Conservation (phyloP, 257 asterid species). For the Leptodermis oblonga region DNA sequence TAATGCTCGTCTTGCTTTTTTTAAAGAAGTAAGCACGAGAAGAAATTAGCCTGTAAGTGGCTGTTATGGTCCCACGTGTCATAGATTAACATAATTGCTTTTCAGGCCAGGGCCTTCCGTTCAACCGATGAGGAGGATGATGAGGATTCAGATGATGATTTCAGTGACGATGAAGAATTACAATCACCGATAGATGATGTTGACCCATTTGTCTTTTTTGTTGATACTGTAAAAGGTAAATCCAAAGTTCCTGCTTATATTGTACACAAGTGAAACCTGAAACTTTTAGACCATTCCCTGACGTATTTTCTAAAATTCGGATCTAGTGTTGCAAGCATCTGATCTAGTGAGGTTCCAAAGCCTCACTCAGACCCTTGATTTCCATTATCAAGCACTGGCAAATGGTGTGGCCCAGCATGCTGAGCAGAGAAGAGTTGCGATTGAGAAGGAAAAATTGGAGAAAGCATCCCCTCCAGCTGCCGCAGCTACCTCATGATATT, state of each 20-base stretch:
- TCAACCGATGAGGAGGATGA: constrained; percentile 56
- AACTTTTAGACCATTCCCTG: background rate
- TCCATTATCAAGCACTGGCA: constrained; percentile 82
- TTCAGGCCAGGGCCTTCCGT: constrained; percentile 88
- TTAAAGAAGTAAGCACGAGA: background rate
- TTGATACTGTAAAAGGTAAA: constrained; percentile 77
- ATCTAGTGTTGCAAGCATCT: constrained; percentile 73
- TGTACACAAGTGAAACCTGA: background rate
- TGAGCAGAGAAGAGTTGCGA: constrained; percentile 66
- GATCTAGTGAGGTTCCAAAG: constrained; percentile 86
- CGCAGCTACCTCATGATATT: constrained; percentile 44
- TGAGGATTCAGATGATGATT: constrained; percentile 76
- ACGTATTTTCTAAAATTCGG: constrained; percentile 8
- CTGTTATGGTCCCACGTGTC: background rate
- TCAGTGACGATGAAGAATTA: constrained; percentile 94
- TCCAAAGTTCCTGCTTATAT: background rate
- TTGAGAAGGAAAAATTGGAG: constrained; percentile 71
- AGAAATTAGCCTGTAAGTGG: background rate
- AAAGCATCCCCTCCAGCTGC: constrained; percentile 57
- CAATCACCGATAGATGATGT: constrained; percentile 97
- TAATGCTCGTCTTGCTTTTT: background rate
- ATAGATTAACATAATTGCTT: constrained; percentile 1
- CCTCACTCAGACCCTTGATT: constrained; percentile 77
- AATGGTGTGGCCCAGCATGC: constrained; percentile 97
- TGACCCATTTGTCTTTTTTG: constrained; percentile 91